Percentiles rank a stretch among this genome's conserved stretches.
Conservation (phyloP, 208 protist species). For the Histomonas meleagridis region DNA sequence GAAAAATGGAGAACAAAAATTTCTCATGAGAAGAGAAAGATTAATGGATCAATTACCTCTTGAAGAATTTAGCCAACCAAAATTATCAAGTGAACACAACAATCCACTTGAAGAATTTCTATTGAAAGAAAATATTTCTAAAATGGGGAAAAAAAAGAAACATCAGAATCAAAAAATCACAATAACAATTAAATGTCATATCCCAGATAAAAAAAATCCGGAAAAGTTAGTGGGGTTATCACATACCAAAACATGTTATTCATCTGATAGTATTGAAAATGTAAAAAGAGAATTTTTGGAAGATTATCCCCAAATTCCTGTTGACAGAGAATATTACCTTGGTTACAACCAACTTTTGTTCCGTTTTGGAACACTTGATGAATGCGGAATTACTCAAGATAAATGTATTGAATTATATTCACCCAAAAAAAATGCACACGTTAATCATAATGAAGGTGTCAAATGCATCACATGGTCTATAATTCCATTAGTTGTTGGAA, state of each 20-base stretch:
- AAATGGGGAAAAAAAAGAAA: neutral
- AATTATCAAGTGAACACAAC: too few species aligned
- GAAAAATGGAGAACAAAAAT: too few species aligned
- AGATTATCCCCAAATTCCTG: neutral
- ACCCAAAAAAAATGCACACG: neutral
- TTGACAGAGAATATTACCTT: neutral
- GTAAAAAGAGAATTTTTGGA: neutral
- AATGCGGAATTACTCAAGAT: slow-evolving; percentile 27
- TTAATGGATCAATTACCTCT: too few species aligned
- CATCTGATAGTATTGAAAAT: neutral
- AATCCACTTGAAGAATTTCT: neutral
- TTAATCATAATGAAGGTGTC: slow-evolving; percentile 24
- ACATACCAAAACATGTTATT: neutral
- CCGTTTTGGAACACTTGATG: neutral
- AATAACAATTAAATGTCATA: neutral
- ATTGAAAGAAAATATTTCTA: neutral
- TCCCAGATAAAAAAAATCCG: neutral
- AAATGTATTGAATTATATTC: neutral
- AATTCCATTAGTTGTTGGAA: neutral
- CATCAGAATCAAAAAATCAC: neutral
- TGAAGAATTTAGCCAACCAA: too few species aligned
- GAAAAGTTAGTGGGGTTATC: neutral
- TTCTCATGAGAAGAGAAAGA: too few species aligned
- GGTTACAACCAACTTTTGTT: slow-evolving; percentile 25
- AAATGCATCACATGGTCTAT: neutral